Evolutionary conservation across 2,329 filamentous ascomycete genomes (phyloP).

Genomic region (Cryphonectria nitschkei): DNA sequence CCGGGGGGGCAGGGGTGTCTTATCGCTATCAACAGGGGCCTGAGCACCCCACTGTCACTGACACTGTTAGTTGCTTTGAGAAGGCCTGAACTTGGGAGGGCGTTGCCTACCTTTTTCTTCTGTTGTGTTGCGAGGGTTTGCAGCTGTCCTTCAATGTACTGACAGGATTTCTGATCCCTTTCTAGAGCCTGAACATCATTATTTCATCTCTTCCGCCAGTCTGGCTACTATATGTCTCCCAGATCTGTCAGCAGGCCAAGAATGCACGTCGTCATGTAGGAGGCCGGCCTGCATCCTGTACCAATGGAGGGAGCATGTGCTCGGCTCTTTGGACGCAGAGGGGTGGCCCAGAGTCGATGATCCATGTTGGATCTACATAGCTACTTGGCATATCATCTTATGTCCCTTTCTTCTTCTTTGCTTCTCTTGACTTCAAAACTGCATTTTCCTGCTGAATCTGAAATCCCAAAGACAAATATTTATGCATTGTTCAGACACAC

Average conservation of each 20-base stretch:
- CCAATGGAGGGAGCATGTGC: neutral
- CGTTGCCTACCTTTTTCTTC: neutral
- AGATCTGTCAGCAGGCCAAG: neutral
- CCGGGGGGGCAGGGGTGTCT: neutral
- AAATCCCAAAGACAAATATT: neutral
- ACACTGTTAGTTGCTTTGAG: neutral
- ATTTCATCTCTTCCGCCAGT: neutral
- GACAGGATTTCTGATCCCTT: neutral
- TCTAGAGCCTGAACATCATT: neutral
- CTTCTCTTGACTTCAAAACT: too few species aligned
- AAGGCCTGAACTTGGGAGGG: neutral
- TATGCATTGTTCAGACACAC: neutral
- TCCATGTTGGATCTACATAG: neutral
- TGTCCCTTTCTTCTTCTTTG: too few species aligned
- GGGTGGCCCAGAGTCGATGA: neutral
- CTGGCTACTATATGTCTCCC: neutral
- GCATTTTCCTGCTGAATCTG: neutral
- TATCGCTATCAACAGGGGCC: conserved; percentile 7
- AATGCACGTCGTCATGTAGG: neutral
- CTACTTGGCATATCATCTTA: neutral
- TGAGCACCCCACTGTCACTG: neutral
- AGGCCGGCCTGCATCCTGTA: neutral
- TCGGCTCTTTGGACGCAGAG: neutral
- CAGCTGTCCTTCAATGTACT: too few species aligned
- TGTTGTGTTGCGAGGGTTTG: neutral